Percentiles rank a stretch among this genome's conserved stretches.
These are phyloP conservation scores for Truncatella angustata DNA, from an alignment of 2,329 filamentous ascomycete genomes.

Conservation along the genomic window DNA sequence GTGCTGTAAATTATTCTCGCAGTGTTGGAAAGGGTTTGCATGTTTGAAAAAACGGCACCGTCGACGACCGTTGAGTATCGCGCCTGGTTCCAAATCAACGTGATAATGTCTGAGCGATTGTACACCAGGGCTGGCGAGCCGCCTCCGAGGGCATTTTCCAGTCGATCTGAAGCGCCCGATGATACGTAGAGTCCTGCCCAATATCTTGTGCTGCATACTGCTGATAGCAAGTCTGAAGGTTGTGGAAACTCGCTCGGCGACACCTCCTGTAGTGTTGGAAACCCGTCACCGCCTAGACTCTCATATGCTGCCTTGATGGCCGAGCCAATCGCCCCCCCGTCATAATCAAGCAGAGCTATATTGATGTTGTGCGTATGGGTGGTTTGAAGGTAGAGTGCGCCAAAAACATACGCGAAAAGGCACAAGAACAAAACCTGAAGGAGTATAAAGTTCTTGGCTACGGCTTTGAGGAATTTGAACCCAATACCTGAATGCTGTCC, in stretches of 20 bases:
- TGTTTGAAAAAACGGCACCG: conserved; percentile 19
- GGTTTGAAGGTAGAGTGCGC: conserved; percentile 31
- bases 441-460: conserved; percentile 28
- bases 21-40: conserved; percentile 30
- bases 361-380: conserved; percentile 31
- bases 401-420: conserved; percentile 34
- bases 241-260: conserved; percentile 15
- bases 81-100: conserved; percentile 36
- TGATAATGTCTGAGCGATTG: conserved; percentile 32
- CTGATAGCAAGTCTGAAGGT: conserved; percentile 27
- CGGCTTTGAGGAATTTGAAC: conserved; percentile 16
- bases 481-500: conserved; percentile 4
- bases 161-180: conserved; percentile 32
- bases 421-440: conserved; percentile 35
- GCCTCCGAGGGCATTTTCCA: conserved; percentile 33
- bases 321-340: conserved; percentile 31
- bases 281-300: conserved; percentile 22
- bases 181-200: conserved; percentile 26
- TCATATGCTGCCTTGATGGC: conserved; percentile 31
- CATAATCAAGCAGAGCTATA: conserved; percentile 33
- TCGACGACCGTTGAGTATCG: conserved; percentile 34
- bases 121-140: conserved; percentile 25
- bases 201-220: conserved; percentile 30
- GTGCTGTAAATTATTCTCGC: conserved; percentile 32
- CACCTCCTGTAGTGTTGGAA: conserved; percentile 28